Percentiles rank a stretch among this genome's conserved stretches.
These are phyloP conservation scores for Dalbergia cochinchinensis DNA, from an alignment of 306 rosid genomes.

Conservation along the genomic window DNA sequence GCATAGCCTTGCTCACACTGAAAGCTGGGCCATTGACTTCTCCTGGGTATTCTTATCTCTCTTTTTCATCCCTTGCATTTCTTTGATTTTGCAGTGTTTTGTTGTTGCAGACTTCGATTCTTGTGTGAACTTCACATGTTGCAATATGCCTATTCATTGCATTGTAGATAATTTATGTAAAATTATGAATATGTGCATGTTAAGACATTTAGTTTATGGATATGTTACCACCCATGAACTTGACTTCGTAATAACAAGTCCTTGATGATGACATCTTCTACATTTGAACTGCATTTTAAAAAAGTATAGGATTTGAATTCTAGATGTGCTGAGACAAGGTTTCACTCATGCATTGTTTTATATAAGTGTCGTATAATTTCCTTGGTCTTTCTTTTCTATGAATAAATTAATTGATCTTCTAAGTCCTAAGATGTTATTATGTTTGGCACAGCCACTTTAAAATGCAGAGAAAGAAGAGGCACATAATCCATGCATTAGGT, in stretches of 20 bases:
- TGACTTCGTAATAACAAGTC: too few species aligned
- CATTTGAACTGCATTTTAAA: too few species aligned
- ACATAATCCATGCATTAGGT: not conserved
- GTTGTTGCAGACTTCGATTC: not conserved
- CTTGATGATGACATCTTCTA: too few species aligned
- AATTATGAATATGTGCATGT: not conserved
- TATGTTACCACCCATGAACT: not conserved
- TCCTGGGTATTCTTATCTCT: constrained; percentile 66
- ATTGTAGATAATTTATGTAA: not conserved
- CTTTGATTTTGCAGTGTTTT: not conserved
- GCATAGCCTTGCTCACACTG: constrained; percentile 86
- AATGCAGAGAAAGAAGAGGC: too few species aligned
- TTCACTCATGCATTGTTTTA: too few species aligned
- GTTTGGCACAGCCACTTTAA: too few species aligned
- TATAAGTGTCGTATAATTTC: too few species aligned
- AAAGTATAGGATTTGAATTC: not conserved
- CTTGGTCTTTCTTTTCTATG: too few species aligned
- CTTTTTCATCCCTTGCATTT: not conserved
- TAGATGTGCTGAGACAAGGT: too few species aligned
- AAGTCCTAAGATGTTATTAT: too few species aligned
- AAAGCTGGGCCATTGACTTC: too few species aligned
- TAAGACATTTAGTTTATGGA: not conserved
- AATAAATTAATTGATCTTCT: too few species aligned
- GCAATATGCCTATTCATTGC: not conserved
- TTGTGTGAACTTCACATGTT: not conserved